phyloP scores from a whole-genome alignment of 179 eudicot genomes.

The Sideroxylon spinosum region DNA sequence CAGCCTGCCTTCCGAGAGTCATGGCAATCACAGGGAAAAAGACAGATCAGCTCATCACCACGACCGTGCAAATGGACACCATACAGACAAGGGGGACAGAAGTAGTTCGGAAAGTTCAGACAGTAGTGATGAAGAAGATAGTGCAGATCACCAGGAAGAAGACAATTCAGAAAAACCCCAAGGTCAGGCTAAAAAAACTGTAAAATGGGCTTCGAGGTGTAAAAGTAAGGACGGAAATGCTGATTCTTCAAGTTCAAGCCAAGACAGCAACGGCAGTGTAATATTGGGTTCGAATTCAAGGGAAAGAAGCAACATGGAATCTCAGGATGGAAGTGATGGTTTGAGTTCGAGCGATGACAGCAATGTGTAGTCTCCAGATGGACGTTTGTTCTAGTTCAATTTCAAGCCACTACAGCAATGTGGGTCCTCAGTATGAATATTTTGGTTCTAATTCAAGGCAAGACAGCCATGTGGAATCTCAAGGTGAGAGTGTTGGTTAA shows the following conservation, averaged over 20 bases:
- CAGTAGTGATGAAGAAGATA: conserved; percentile 17
- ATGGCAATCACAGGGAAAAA: not conserved
- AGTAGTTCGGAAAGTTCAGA: conserved; percentile 15
- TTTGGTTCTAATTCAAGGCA: not conserved
- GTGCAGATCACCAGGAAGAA: conserved; percentile 18
- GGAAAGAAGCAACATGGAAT: not conserved
- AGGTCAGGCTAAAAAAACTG: conserved; percentile 8
- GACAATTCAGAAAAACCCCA: conserved; percentile 17
- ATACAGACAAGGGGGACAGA: conserved; percentile 21
- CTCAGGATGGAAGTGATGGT: not conserved
- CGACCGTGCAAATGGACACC: too few species aligned
- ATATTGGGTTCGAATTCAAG: not conserved
- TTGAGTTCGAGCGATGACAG: not conserved
- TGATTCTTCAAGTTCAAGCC: conserved; percentile 31
- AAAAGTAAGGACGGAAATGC: conserved; percentile 23
- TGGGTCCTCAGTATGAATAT: not conserved
- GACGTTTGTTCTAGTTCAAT: not conserved
- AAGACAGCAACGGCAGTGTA: conserved; percentile 22
- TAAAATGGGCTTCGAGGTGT: conserved; percentile 26
- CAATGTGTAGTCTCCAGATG: not conserved
- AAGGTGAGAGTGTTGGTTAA: not conserved
- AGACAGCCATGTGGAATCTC: too few species aligned
- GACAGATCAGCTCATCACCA: conserved; percentile 17
- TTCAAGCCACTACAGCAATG: not conserved
- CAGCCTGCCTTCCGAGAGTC: conserved; percentile 29